Evolutionary conservation across 495 filamentous ascomycete species (phyloP), one percentile per base, ranked within the genome.

Genomic region (Hyaloscypha variabilis): DNA sequence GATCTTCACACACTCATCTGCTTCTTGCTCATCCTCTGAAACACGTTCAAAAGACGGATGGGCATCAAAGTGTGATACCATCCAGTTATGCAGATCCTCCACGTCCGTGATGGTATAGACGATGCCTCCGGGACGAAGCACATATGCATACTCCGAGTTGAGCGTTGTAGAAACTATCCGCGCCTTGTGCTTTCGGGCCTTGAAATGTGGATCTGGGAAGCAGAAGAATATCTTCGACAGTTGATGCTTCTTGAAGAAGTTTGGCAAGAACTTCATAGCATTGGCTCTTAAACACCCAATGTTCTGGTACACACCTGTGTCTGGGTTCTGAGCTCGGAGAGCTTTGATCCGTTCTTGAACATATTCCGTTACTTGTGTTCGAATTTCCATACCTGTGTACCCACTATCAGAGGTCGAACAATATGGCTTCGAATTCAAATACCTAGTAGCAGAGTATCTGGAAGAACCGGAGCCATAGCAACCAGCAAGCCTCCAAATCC

Each of bases 201-300:
- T 99, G 82, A 99, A 99, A 75, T 99, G 95, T 66, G 95, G 95
- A 73, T 99, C 95, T 0, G 95, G 95, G 77, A 99, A 99, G 80
- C 95, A 97, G 73, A 99, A 90, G 76, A 97, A 99, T 74, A 97
- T 90, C 75, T 93, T 94, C 61, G 83, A 83, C 30, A 99, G 86
- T 73, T 96, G 90, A 28, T 71, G 75, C 71, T 85, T 90, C 59
- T 75, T 77, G 80, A 98, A 97, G 82, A 97, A 96, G 75, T 98
- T 97, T 49, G 95, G 94, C 19, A 98, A 79, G 79, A 97, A 98
- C 70, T 98, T 98, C 95, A 99, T 99, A 17, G 91, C 91, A 80
- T 99, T 99, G 66, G 90, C 90, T 64, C 95, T 89, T 50, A 97
- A 77, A 63, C 91, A 94, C 54, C 88, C 82, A 65, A 94, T 89